These are phyloP conservation scores for Entomortierella lignicola DNA, from an alignment of 192 early-diverging fungal genomes.

Conservation along the genomic window DNA sequence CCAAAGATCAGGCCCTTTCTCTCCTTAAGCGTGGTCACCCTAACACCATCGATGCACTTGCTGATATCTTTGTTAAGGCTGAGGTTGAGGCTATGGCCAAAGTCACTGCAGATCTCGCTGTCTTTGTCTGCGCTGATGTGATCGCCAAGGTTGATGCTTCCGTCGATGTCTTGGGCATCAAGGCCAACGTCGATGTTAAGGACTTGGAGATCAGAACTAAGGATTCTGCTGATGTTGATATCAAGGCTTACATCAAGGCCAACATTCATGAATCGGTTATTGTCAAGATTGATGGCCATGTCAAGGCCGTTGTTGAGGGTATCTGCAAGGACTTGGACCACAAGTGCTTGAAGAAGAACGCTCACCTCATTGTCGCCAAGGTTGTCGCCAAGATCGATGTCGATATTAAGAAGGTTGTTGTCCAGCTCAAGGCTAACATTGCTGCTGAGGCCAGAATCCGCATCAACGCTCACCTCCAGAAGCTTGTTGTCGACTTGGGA, in stretches of 20 bases:
- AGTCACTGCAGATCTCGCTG: conserved; percentile 20
- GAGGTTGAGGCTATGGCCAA: conserved; percentile 14
- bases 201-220: not conserved
- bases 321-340: conserved; percentile 18
- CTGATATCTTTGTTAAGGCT: conserved; percentile 23
- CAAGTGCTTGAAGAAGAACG: conserved; percentile 26
- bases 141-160: conserved; percentile 15
- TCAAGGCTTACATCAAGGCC: conserved; percentile 17
- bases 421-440: conserved; percentile 35
- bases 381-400: conserved; percentile 31
- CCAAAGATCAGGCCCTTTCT: conserved; percentile 12
- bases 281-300: conserved; percentile 47
- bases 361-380: conserved; percentile 15
- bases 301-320: not conserved
- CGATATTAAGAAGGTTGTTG: conserved; percentile 24
- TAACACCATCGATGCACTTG: conserved; percentile 13
- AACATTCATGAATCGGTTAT: conserved; percentile 11
- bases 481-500: conserved; percentile 6
- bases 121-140: conserved; percentile 31
- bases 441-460: conserved; percentile 11
- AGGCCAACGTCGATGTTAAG: conserved; percentile 13
- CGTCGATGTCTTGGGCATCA: conserved; percentile 4
- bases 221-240: conserved; percentile 11
- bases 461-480: conserved; percentile 15
- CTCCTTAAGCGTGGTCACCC: conserved; percentile 31